Evolutionary conservation across 2,329 filamentous ascomycete species (phyloP).

Genomic region (Penicillium crustosum): DNA sequence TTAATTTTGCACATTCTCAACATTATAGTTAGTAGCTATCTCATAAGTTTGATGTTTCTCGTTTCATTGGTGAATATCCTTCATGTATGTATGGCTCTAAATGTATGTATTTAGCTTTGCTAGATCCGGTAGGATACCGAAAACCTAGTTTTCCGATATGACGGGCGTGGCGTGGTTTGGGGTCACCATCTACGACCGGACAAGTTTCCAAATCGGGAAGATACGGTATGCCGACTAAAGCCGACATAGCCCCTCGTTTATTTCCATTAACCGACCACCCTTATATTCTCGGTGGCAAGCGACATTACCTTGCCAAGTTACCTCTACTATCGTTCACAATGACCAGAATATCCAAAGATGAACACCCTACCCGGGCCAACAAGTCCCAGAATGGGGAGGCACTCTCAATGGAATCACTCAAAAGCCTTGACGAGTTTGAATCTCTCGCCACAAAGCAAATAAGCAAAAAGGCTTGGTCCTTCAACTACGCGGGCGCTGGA

Average conservation of each 20-base stretch:
- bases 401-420: background rate
- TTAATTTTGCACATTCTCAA: background rate
- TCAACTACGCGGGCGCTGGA: background rate
- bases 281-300: background rate
- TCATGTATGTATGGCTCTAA: background rate
- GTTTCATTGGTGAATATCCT: background rate
- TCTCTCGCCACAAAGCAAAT: background rate
- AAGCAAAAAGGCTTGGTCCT: background rate
- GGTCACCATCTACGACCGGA: background rate
- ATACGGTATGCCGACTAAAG: background rate
- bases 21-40: background rate
- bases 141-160: background rate
- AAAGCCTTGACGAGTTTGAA: background rate
- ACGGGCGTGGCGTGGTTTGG: background rate
- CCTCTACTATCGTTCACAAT: background rate
- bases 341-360: background rate
- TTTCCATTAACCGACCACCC: background rate
- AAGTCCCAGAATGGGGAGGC: background rate
- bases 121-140: background rate
- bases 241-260: background rate
- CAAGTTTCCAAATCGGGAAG: background rate
- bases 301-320: background rate
- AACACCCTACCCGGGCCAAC: background rate
- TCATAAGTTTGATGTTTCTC: background rate
- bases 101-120: background rate